These are phyloP conservation scores for thale cress (Arabidopsis thaliana) DNA, from an alignment of 345 rosid genomes.

Conservation along the genomic window TAIR10.1 NC_003075.7:10611001-10611500, in stretches of 20 bases:
- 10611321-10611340: slow-evolving; percentile 64
- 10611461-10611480: slow-evolving; percentile 46
- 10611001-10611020: slow-evolving; percentile 64
- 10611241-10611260: slow-evolving; percentile 75
- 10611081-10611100: slow-evolving; percentile 79
- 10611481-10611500: slow-evolving; percentile 29
- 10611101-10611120: slow-evolving; percentile 94
- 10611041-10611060: slow-evolving; percentile 80
- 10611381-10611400: slow-evolving; percentile 59
- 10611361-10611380: slow-evolving; percentile 79
- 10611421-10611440: slow-evolving; percentile 73
- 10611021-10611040: slow-evolving; percentile 50
- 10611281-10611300: slow-evolving; percentile 98
- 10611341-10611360: slow-evolving; percentile 94
- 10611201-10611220: slow-evolving; percentile 53
- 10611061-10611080: slow-evolving; percentile 87
- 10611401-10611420: slow-evolving; percentile 88
- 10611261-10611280: slow-evolving; percentile 76
- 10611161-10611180: slow-evolving; percentile 83
- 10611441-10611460: slow-evolving; percentile 79
- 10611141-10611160: slow-evolving; percentile 78
- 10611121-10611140: slow-evolving; percentile 90
- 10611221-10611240: slow-evolving; percentile 65
- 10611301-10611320: slow-evolving; percentile 73
- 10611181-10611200: slow-evolving; percentile 67